Evolutionary conservation across 2,329 filamentous ascomycete genomes (phyloP), one percentile per base, ranked within the genome.

Genomic region (Fusarium keratoplasticum): DNA sequence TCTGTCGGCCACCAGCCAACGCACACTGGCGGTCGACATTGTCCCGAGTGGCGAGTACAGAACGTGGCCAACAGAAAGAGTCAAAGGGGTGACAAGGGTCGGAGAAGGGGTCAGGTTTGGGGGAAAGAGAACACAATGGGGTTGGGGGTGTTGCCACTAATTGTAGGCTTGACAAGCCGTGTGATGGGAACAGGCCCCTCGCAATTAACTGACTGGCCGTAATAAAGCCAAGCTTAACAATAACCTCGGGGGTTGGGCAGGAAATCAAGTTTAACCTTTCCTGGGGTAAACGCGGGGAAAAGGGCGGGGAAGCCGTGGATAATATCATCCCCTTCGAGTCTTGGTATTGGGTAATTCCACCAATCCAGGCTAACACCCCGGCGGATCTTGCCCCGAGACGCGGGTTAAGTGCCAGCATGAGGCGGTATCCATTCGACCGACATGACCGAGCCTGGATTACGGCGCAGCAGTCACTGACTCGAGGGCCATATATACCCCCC

Each of bases 21-120:
- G 65, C 7, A 74, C 33, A n/a, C 55, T 70, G 7, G 25, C 60
- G 29, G 27, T 52, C 16, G 67, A 50, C 70, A 74, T 74, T 60
- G 18, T 65, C n/a, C 20, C 29, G 20, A 47, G 16, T 22, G 20
- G n/a, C 38, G 44, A 25, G 29, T 50, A 16, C 8, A 16, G n/a
- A 25, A 27, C n/a, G n/a, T 25, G n/a, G 10, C 31, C 16, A n/a
- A 5, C 27, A 52, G 22, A n/a, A 52, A n/a, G 27, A 52, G 47
- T 52, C 27, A 52, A 52, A 52, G 47, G 47, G 47, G 27, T 52
- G 47, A 31, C 27, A 20, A 31, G 47, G 47, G 47, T 29, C 25
- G 47, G 47, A n/a, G 27, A 52, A 31, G 47, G 47, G 47, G 27
- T 22, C 25, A 52, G 6, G 25, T 29, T 52, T 52, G 47, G 47